phyloP scores from a whole-genome alignment of 495 filamentous ascomycete genomes.

The Xylaria acuta region DNA sequence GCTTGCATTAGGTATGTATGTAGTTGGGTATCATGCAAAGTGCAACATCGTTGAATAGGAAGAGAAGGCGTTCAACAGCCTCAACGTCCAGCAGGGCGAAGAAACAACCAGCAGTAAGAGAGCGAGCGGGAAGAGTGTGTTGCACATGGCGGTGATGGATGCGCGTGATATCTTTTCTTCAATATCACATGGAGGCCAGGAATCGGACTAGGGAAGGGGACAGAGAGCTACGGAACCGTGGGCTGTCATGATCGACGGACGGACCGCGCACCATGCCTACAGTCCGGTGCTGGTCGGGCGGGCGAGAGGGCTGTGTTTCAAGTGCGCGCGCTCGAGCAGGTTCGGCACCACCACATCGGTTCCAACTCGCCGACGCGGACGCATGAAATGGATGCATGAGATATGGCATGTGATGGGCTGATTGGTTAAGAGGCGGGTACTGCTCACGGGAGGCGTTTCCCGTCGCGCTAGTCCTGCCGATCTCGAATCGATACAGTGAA shows the following conservation, averaged over 20 bases:
- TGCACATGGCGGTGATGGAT: slow-evolving; percentile 28
- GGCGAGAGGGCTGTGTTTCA: slow-evolving; percentile 10
- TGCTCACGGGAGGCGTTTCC: slow-evolving; percentile 8
- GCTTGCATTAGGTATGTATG: neutral
- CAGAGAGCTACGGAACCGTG: neutral
- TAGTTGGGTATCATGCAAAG: slow-evolving; percentile 1
- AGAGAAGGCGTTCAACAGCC: neutral
- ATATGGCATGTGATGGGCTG: slow-evolving; percentile 20
- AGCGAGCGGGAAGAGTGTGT: slow-evolving; percentile 25
- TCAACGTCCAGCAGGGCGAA: slow-evolving; percentile 5
- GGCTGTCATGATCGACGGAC: neutral
- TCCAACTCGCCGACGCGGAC: slow-evolving; percentile 1
- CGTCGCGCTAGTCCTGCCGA: slow-evolving; percentile 6
- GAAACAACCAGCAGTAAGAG: slow-evolving; percentile 23
- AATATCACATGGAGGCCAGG: slow-evolving; percentile 2
- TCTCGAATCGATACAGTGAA: slow-evolving; percentile 2
- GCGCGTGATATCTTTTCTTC: slow-evolving; percentile 22
- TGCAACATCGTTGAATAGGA: neutral
- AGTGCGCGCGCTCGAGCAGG: neutral
- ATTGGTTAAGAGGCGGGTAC: slow-evolving; percentile 16
- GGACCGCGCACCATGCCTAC: neutral
- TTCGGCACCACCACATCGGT: slow-evolving; percentile 8
- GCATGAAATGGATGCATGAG: slow-evolving; percentile 19
- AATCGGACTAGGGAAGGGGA: neutral
- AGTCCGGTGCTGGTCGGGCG: neutral